These are phyloP conservation scores for Huntiella decipiens DNA, from an alignment of 2,329 filamentous ascomycete genomes.

Conservation along the genomic window DNA sequence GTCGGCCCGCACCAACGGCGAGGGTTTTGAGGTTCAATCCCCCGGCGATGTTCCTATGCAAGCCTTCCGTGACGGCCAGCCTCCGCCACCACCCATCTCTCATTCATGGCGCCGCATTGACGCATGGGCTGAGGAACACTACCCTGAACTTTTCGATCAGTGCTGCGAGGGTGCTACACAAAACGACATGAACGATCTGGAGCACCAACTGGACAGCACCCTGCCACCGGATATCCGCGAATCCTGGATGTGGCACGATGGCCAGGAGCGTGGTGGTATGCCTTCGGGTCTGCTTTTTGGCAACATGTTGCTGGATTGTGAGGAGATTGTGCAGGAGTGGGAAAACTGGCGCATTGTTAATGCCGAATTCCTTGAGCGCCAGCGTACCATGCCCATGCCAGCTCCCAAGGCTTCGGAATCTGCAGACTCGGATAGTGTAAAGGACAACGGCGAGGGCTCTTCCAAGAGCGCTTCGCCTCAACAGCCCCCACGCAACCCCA, in stretches of 20 bases:
- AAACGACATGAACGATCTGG: slow-evolving; percentile 92
- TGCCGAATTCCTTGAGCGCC: slow-evolving; percentile 60
- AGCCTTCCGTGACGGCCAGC: slow-evolving; percentile 77
- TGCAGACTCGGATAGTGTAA: slow-evolving; percentile 16
- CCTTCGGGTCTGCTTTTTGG: slow-evolving; percentile 89
- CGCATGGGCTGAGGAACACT: slow-evolving; percentile 83
- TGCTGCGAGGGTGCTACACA: slow-evolving; percentile 77
- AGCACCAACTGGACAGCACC: slow-evolving; percentile 88
- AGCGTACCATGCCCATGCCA: slow-evolving; percentile 12
- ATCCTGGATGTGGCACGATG: slow-evolving; percentile 77
- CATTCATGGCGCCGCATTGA: slow-evolving; percentile 95
- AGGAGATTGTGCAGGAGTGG: slow-evolving; percentile 97
- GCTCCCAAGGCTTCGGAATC: slow-evolving; percentile 31
- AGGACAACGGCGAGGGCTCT: slow-evolving; percentile 45
- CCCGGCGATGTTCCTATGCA: slow-evolving; percentile 89
- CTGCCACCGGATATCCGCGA: slow-evolving; percentile 86
- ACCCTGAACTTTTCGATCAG: slow-evolving; percentile 85
- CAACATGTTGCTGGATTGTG: slow-evolving; percentile 89
- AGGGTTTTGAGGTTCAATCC: slow-evolving; percentile 50
- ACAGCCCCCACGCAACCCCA: slow-evolving; percentile 28
- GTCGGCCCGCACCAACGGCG: slow-evolving; percentile 43
- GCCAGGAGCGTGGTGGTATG: slow-evolving; percentile 82
- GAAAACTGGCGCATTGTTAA: slow-evolving; percentile 91
- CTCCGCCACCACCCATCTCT: slow-evolving; percentile 67
- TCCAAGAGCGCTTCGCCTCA: slow-evolving; percentile 28